These are phyloP conservation scores for Orbilia brochopaga DNA, from an alignment of 2,329 filamentous ascomycete genomes.

Conservation along the genomic window DNA sequence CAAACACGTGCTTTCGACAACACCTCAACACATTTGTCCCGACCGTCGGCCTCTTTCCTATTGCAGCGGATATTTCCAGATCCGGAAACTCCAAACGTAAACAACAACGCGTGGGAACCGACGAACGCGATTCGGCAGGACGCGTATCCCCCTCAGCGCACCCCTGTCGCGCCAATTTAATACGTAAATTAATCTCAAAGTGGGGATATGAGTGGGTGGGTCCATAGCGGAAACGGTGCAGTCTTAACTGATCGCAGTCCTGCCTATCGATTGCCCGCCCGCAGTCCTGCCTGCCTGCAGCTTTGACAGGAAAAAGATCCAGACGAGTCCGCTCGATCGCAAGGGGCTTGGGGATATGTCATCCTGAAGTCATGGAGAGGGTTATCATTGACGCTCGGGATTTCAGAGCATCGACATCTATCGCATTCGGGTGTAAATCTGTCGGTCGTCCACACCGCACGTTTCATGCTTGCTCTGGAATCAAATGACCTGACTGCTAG, in stretches of 20 bases:
- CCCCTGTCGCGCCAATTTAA: too few species aligned
- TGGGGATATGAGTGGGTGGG: neutral
- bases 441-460: neutral
- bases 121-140: neutral
- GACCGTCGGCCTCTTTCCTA: conserved; percentile 27
- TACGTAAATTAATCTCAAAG: too few species aligned
- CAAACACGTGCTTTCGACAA: neutral
- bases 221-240: conserved; percentile 48
- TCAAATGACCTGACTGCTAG: neutral
- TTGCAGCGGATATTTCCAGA: conserved; percentile 27
- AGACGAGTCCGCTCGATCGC: conserved; percentile 26
- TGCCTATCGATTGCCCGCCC: conserved; percentile 28
- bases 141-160: conserved; percentile 7
- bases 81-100: conserved; percentile 44
- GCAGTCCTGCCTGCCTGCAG: conserved; percentile 1
- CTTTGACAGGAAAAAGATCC: conserved; percentile 18
- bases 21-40: conserved; percentile 27
- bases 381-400: neutral
- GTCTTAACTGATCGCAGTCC: conserved; percentile 26
- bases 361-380: conserved; percentile 47
- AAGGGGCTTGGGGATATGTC: conserved; percentile 31
- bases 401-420: neutral
- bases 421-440: neutral
- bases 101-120: conserved; percentile 35
- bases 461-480: neutral